Evolutionary conservation across 2,329 filamentous ascomycete species (phyloP).

Genomic region (Coniochaeta sp.): DNA sequence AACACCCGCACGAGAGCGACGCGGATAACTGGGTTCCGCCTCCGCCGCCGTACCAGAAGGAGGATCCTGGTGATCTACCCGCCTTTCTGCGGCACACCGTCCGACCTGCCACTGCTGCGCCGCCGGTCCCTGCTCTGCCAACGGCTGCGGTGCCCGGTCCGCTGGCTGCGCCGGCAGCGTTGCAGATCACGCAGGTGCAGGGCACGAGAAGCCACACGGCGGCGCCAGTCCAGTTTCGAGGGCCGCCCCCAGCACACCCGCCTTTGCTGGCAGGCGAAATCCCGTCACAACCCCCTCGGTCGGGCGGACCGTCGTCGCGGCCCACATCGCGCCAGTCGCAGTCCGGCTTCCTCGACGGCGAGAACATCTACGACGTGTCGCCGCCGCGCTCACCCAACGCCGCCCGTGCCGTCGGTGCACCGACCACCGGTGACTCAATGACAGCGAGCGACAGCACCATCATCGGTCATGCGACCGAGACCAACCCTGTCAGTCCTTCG

Average conservation of each 20-base stretch:
- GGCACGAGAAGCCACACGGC: constrained; percentile 16
- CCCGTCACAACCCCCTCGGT: not conserved
- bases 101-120: constrained; percentile 8
- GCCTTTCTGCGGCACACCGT: constrained; percentile 43
- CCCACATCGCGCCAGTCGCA: constrained; percentile 11
- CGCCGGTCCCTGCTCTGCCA: constrained; percentile 17
- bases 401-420: constrained; percentile 7
- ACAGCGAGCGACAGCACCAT: constrained; percentile 8
- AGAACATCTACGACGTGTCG: constrained; percentile 40
- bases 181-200: constrained; percentile 7
- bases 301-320: constrained; percentile 2
- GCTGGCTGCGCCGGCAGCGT: constrained; percentile 3
- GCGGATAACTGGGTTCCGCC: constrained; percentile 85
- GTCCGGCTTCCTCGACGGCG: constrained; percentile 16
- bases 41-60: constrained; percentile 70
- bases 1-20: constrained; percentile 79
- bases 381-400: constrained; percentile 33
- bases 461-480: not conserved
- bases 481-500: constrained; percentile 3
- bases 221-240: constrained; percentile 1
- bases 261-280: constrained; percentile 4
- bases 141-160: constrained; percentile 2
- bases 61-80: constrained; percentile 50
- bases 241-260: constrained; percentile 6
- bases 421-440: constrained; percentile 8